Base-by-base conservation (phyloP, 2,329 filamentous ascomycete genomes). In the Sporothrix schenckii region DNA sequence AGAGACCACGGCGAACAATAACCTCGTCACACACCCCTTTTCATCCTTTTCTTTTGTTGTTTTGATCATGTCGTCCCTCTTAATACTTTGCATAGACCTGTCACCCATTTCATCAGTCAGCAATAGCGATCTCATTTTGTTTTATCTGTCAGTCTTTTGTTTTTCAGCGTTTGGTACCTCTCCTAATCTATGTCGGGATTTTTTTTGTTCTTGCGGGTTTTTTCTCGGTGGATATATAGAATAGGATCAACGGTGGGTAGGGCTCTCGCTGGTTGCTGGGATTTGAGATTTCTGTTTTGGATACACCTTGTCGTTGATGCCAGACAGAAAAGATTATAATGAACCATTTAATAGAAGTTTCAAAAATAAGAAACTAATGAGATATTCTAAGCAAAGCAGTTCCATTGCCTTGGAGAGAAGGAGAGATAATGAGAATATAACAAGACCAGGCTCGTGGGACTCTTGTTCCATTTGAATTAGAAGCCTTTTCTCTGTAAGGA, bases 71-170 rank as follows among this genome's bases (percentile, higher is more conserved):
- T 19, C 41, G 16, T 10, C 27, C n/a, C 10, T 34, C 44, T 34
- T 30, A 65, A 60, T 60, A 34, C 34, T 60, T 21, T n/a, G 54
- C 54, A 60, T 60, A 41, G 27, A n/a, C 21, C 30, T 60, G 9
- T 60, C 19, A 16, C 27, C 41, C 19, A 41, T 41, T 6, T 65
- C 16, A n/a, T n/a, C 41, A 13, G 7, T 34, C n/a, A 53, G 44
- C 30, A 39, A 53, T 34, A 52, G 47, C 63, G 49, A 53, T 27
- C 14, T 39, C 39, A 7, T 24, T 19, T 9, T 53, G 21, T 16
- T 21, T 34, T 50, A 21, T 24, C 21, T 27, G 47, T 13, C 11
- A 30, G 27, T 30, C 27, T 30, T 30, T 47, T 47, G n/a, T 47
- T 47, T 24, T 63, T 47, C 21, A 24, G 58, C 58, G 58, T 47